These are phyloP conservation scores for Hordeum marinum DNA, from an alignment of 176 grass and related monocot genomes.

Conservation along the genomic window DNA sequence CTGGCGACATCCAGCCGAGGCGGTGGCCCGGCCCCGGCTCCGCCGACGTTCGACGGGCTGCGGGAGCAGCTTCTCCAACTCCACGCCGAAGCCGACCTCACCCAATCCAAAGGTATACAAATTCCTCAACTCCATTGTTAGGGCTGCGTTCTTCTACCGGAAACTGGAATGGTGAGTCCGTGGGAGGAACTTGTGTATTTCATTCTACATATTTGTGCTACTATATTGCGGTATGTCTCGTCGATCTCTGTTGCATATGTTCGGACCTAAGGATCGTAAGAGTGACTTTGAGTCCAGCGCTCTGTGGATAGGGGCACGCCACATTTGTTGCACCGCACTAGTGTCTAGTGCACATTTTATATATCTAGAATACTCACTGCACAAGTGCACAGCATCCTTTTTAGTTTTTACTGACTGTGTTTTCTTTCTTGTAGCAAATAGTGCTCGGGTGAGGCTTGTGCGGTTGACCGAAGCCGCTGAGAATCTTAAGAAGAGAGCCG, in stretches of 20 bases:
- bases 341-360: background rate
- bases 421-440: slow-evolving; percentile 55
- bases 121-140: background rate
- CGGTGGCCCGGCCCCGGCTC: background rate
- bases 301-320: background rate
- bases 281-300: too few species aligned
- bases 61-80: slow-evolving; percentile 78
- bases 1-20: background rate
- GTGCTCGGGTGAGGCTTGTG: slow-evolving; percentile 60
- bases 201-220: too few species aligned
- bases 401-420: slow-evolving; percentile 28
- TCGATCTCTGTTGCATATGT: too few species aligned
- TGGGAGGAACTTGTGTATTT: background rate
- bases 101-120: slow-evolving; percentile 65
- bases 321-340: background rate
- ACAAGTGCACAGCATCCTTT: background rate
- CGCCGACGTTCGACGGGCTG: slow-evolving; percentile 31
- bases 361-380: background rate
- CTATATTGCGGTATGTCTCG: too few species aligned
- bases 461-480: slow-evolving; percentile 83
- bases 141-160: background rate
- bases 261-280: too few species aligned
- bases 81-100: slow-evolving; percentile 67
- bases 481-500: slow-evolving; percentile 76
- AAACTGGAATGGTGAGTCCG: background rate